Evolutionary conservation across 2,329 filamentous ascomycete species (phyloP).

Genomic region (Dothideomycetes sp.): DNA sequence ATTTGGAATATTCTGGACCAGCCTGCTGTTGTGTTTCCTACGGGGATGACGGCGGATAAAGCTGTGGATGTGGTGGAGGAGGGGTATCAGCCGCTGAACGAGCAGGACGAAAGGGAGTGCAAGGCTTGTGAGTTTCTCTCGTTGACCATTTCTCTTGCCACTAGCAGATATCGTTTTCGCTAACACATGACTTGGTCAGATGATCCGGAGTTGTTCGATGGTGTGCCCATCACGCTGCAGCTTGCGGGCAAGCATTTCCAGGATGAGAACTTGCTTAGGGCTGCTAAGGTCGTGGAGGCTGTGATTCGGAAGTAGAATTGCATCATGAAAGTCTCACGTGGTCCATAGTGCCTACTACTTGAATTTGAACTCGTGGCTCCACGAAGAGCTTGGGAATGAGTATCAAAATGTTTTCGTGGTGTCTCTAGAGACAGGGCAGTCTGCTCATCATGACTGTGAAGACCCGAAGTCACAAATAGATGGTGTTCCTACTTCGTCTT

Average conservation of each 20-base stretch:
- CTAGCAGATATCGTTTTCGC: neutral
- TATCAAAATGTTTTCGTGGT: too few relatives aligned
- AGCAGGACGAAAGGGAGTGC: slow-evolving; percentile 10
- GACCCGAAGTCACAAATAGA: too few relatives aligned
- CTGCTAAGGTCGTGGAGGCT: slow-evolving; percentile 4
- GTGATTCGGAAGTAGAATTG: slow-evolving; percentile 1
- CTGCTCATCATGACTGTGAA: too few relatives aligned
- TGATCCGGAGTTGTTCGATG: slow-evolving; percentile 5
- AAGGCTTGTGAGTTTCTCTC: slow-evolving; percentile 15
- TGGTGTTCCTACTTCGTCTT: too few relatives aligned
- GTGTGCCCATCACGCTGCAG: slow-evolving; percentile 7
- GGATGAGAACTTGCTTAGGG: slow-evolving; percentile 5
- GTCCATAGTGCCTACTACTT: too few relatives aligned
- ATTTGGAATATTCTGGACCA: slow-evolving; percentile 6
- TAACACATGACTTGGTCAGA: neutral
- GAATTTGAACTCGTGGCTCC: too few relatives aligned
- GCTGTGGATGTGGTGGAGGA: slow-evolving; percentile 1
- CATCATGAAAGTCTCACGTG: too few relatives aligned
- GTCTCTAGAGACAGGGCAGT: too few relatives aligned
- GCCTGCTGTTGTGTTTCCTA: slow-evolving; percentile 21
- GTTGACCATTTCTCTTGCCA: neutral
- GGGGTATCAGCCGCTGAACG: slow-evolving; percentile 1
- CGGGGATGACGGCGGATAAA: slow-evolving; percentile 4
- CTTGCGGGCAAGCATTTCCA: slow-evolving; percentile 7
- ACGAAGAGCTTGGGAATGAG: too few relatives aligned